These are phyloP conservation scores for Diaporthe velutina DNA, from an alignment of 2,329 filamentous ascomycete species.

Conservation along the genomic window DNA sequence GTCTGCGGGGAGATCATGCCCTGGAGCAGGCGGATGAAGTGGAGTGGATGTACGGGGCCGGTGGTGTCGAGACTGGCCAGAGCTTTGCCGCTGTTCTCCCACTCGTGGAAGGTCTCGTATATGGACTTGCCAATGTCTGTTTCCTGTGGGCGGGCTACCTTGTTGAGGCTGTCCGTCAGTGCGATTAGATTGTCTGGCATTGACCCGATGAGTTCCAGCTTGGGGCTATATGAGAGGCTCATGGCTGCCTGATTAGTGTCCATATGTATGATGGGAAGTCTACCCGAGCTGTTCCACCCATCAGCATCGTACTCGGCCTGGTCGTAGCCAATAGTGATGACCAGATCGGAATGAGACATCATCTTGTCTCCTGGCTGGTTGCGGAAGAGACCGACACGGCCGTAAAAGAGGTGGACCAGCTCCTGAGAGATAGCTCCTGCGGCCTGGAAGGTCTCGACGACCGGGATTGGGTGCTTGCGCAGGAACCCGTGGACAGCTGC, in stretches of 20 bases:
- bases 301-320: slow-evolving; percentile 61
- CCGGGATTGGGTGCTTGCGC: slow-evolving; percentile 55
- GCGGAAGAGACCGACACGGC: slow-evolving; percentile 60
- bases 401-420: slow-evolving; percentile 59
- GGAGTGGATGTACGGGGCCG: slow-evolving; percentile 57
- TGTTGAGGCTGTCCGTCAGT: slow-evolving; percentile 49
- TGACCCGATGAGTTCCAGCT: slow-evolving; percentile 57
- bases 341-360: slow-evolving; percentile 56
- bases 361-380: slow-evolving; percentile 62
- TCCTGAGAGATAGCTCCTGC: slow-evolving; percentile 59
- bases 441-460: slow-evolving; percentile 64
- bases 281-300: slow-evolving; percentile 55
- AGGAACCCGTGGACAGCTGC: slow-evolving; percentile 56
- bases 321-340: slow-evolving; percentile 61
- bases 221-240: slow-evolving; percentile 55
- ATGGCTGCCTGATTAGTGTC: slow-evolving; percentile 57
- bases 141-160: slow-evolving; percentile 51
- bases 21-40: slow-evolving; percentile 60
- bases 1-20: slow-evolving; percentile 54
- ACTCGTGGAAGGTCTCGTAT: slow-evolving; percentile 52
- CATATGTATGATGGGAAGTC: slow-evolving; percentile 57
- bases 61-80: slow-evolving; percentile 40
- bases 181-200: slow-evolving; percentile 55
- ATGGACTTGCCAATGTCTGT: slow-evolving; percentile 50
- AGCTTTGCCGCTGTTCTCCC: slow-evolving; percentile 46